Percentiles rank a stretch among this genome's conserved stretches.
phyloP scores from a whole-genome alignment of 2,329 filamentous ascomycete genomes.

The Pseudogymnoascus sp. region DNA sequence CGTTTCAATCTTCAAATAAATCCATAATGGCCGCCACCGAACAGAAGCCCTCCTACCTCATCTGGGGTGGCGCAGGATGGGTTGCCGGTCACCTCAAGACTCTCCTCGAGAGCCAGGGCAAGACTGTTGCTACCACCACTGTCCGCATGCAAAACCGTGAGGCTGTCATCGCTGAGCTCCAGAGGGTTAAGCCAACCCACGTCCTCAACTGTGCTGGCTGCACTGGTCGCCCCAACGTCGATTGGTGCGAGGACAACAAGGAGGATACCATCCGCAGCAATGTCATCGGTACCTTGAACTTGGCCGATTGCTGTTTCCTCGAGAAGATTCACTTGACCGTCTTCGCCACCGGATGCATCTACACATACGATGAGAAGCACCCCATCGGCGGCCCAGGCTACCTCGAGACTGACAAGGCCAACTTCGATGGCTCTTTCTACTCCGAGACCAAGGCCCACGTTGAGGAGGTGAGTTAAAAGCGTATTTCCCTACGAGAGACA shows the following conservation, averaged over 20 bases:
- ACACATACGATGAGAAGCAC: conserved; percentile 53
- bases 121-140: conserved; percentile 52
- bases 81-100: conserved; percentile 52
- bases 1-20: background rate
- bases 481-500: background rate
- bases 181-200: conserved; percentile 53
- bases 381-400: conserved; percentile 52
- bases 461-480: conserved; percentile 43
- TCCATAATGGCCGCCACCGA: background rate
- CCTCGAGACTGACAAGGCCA: conserved; percentile 53
- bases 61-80: conserved; percentile 59
- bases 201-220: conserved; percentile 59
- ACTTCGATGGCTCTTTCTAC: conserved; percentile 62
- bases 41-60: conserved; percentile 42
- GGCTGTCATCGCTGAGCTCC: conserved; percentile 47
- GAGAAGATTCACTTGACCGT: conserved; percentile 55
- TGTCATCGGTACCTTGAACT: conserved; percentile 55
- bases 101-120: conserved; percentile 50
- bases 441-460: conserved; percentile 58
- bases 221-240: conserved; percentile 60
- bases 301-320: conserved; percentile 52
- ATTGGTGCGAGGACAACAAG: conserved; percentile 65
- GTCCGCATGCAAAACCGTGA: conserved; percentile 58
- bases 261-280: conserved; percentile 60
- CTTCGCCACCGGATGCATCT: conserved; percentile 61